These are phyloP conservation scores for Tolypocladium paradoxum DNA, from an alignment of 2,329 filamentous ascomycete species.

Conservation along the genomic window DNA sequence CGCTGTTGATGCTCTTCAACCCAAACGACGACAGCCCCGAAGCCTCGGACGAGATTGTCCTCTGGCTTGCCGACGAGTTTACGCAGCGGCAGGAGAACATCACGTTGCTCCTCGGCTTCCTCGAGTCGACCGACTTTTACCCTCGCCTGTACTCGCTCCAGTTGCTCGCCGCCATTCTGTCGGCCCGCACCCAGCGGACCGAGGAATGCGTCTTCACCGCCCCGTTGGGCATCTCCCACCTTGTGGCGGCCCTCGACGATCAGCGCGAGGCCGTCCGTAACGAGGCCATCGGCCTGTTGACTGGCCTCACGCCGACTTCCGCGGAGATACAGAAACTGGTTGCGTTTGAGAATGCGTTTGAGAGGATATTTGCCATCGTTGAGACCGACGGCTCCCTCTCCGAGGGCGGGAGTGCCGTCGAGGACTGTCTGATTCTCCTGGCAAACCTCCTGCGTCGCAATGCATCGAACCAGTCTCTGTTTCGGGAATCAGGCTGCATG, in stretches of 20 bases:
- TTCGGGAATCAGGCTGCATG: constrained; percentile 81
- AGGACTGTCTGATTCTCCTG: constrained; percentile 85
- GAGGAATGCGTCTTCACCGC: constrained; percentile 91
- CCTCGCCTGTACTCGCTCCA: constrained; percentile 85
- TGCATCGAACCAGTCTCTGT: constrained; percentile 83
- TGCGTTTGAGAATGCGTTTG: constrained; percentile 90
- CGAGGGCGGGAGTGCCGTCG: constrained; percentile 76
- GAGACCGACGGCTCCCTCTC: constrained; percentile 68
- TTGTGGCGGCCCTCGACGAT: constrained; percentile 79
- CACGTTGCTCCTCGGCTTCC: constrained; percentile 75
- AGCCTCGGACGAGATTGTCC: constrained; percentile 87
- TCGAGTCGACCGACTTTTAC: constrained; percentile 82
- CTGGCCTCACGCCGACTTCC: constrained; percentile 76
- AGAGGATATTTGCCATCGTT: constrained; percentile 74
- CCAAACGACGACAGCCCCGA: constrained; percentile 66
- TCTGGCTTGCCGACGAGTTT: constrained; percentile 97
- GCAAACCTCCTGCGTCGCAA: constrained; percentile 84
- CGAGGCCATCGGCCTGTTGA: constrained; percentile 77
- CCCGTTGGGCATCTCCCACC: constrained; percentile 73
- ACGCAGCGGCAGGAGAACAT: constrained; percentile 97
- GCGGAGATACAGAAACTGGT: constrained; percentile 89
- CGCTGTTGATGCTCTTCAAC: constrained; percentile 82
- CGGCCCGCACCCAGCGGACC: constrained; percentile 77
- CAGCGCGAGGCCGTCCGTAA: constrained; percentile 77
- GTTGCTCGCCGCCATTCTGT: constrained; percentile 75